These are phyloP conservation scores for Erodium maritimum DNA, from an alignment of 345 rosid genomes.

Conservation along the genomic window DNA sequence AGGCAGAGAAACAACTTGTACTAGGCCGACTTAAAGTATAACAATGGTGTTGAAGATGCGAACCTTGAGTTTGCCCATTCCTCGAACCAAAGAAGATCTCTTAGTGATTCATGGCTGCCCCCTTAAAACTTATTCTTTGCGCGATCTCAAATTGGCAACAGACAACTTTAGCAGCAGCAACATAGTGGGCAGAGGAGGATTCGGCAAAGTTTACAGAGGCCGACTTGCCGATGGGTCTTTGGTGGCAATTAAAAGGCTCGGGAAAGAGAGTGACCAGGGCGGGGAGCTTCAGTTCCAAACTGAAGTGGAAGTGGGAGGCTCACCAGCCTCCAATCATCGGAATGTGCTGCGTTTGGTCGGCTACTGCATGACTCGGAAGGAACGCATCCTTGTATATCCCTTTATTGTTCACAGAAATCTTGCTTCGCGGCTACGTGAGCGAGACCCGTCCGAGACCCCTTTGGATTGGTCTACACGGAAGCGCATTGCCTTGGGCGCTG, in stretches of 20 bases:
- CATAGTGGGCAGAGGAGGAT: slow-evolving; percentile 4
- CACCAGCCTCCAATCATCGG: not conserved
- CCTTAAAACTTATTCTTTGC: not conserved
- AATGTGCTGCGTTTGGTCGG: slow-evolving; percentile 1
- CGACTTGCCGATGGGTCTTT: not conserved
- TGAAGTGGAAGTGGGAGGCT: not conserved
- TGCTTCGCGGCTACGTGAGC: not conserved
- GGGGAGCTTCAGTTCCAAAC: not conserved
- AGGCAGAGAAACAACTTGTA: no score
- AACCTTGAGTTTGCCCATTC: slow-evolving; percentile 1
- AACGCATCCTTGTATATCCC: slow-evolving; percentile 7
- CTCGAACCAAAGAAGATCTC: not conserved
- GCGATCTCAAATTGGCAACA: slow-evolving; percentile 2
- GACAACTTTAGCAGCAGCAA: not conserved
- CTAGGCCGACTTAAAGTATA: no score
- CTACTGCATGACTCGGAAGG: not conserved
- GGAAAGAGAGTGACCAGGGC: no score
- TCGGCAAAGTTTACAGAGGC: slow-evolving; percentile 1
- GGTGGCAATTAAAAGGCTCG: slow-evolving; percentile 1
- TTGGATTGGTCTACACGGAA: slow-evolving; percentile 1
- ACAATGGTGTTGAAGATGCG: slow-evolving; percentile 3
- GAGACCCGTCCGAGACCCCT: not conserved
- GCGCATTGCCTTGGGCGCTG: not conserved
- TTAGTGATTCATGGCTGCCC: no score
- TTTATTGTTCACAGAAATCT: slow-evolving; percentile 2